phyloP scores from a whole-genome alignment of 2,329 filamentous ascomycete species.

The Rhexocercosporidium sp. region DNA sequence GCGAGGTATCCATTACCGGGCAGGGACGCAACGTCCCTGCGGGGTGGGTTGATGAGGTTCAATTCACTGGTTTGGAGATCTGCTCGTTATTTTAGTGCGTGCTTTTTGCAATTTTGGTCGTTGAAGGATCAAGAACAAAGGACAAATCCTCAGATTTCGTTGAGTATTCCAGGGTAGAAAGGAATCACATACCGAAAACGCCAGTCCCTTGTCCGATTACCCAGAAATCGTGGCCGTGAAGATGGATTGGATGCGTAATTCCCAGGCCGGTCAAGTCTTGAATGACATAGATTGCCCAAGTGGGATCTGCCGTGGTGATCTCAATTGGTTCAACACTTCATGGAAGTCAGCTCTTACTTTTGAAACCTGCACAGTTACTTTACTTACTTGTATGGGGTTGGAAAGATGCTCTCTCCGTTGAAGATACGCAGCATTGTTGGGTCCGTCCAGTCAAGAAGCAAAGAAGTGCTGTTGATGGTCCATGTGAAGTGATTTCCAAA shows the following conservation, averaged over 20 bases:
- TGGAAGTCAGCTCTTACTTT: not conserved
- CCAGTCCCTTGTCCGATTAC: conserved; percentile 52
- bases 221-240: conserved; percentile 58
- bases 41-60: conserved; percentile 52
- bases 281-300: conserved; percentile 39
- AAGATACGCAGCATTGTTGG: conserved; percentile 49
- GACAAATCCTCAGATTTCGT: too few relatives aligned
- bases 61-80: conserved; percentile 37
- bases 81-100: too few relatives aligned
- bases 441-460: conserved; percentile 52
- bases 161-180: too few relatives aligned
- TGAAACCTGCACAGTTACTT: conserved; percentile 24
- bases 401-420: conserved; percentile 39
- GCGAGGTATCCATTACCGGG: conserved; percentile 41
- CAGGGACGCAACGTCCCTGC: conserved; percentile 58
- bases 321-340: not conserved
- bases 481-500: conserved; percentile 49
- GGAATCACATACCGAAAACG: conserved; percentile 36
- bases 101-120: too few relatives aligned
- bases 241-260: conserved; percentile 47
- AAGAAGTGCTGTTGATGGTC: conserved; percentile 54
- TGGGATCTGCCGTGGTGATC: conserved; percentile 28
- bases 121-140: too few relatives aligned
- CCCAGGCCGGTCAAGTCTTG: conserved; percentile 33
- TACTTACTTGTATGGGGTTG: conserved; percentile 36